Conservation (phyloP, 306 rosid genomes). For the Trifolium fragiferum region DNA sequence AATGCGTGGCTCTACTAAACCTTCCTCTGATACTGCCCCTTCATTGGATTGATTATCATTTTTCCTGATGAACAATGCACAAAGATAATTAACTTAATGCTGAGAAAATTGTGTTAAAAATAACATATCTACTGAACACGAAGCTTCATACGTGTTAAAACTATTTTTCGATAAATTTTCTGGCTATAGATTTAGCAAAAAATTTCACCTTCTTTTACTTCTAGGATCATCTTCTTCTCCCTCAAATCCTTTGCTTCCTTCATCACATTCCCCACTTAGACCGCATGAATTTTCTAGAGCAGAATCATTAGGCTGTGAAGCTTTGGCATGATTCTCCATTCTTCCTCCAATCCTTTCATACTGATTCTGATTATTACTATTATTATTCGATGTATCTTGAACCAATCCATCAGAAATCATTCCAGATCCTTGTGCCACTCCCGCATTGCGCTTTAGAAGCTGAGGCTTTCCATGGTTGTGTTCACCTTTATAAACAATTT, state of each 20-base stretch:
- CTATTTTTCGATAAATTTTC: background rate
- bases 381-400: constrained; percentile 57
- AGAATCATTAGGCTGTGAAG: constrained; percentile 46
- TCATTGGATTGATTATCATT: constrained; percentile 64
- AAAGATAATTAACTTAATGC: background rate
- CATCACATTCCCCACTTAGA: constrained; percentile 73
- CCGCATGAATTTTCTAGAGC: constrained; percentile 62
- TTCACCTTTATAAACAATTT: constrained; percentile 94
- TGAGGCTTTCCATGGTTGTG: constrained; percentile 90
- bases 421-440: constrained; percentile 65
- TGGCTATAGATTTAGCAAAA: background rate
- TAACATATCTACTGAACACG: background rate
- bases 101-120: background rate
- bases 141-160: background rate
- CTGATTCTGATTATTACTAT: too few species aligned
- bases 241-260: constrained; percentile 66
- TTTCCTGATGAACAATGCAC: constrained; percentile 53
- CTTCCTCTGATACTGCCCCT: constrained; percentile 61
- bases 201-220: constrained; percentile 68
- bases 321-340: constrained; percentile 55
- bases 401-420: constrained; percentile 54
- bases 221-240: constrained; percentile 62
- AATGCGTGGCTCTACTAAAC: constrained; percentile 56
- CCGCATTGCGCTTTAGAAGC: constrained; percentile 66
- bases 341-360: constrained; percentile 65